Evolutionary conservation across 345 rosid species (phyloP).

Genomic region (Arabidopsis arenosa): DNA sequence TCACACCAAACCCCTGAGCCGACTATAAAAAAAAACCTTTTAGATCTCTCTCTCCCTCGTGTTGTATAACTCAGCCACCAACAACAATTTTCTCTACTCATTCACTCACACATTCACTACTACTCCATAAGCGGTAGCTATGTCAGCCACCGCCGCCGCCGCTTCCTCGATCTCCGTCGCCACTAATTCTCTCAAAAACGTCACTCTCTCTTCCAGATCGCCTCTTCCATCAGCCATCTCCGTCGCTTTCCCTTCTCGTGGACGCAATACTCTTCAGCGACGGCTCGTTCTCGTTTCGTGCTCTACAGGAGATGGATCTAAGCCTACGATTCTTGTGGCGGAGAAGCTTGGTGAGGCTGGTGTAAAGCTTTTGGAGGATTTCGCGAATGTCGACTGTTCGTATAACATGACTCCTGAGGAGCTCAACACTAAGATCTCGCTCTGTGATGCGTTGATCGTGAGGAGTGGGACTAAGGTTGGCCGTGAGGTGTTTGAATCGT

Average conservation of each 20-base stretch:
- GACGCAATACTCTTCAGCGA: slow-evolving; percentile 24
- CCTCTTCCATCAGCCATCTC: slow-evolving; percentile 51
- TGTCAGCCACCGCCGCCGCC: slow-evolving; percentile 37
- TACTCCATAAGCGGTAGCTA: slow-evolving; percentile 21
- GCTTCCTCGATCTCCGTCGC: slow-evolving; percentile 41
- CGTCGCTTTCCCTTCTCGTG: slow-evolving; percentile 36
- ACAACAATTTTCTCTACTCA: neutral
- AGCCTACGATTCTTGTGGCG: slow-evolving; percentile 81
- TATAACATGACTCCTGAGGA: slow-evolving; percentile 86
- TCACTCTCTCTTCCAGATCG: slow-evolving; percentile 57
- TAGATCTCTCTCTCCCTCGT: slow-evolving; percentile 32
- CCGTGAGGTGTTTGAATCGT: slow-evolving; percentile 81
- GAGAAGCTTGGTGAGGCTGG: slow-evolving; percentile 92
- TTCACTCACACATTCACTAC: neutral
- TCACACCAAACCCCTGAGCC: slow-evolving; percentile 33
- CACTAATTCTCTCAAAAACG: slow-evolving; percentile 44
- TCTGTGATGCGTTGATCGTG: slow-evolving; percentile 83
- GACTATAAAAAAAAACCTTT: slow-evolving; percentile 31
- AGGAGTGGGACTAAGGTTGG: slow-evolving; percentile 82
- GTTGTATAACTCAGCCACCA: slow-evolving; percentile 30
- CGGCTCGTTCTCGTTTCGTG: slow-evolving; percentile 46
- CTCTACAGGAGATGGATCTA: slow-evolving; percentile 54
- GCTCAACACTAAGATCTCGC: slow-evolving; percentile 90
- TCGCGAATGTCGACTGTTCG: slow-evolving; percentile 78
- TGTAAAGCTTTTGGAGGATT: slow-evolving; percentile 58